Conservation (phyloP, 2,329 filamentous ascomycete species). For the Arthrobotrys sphaeroides region DNA sequence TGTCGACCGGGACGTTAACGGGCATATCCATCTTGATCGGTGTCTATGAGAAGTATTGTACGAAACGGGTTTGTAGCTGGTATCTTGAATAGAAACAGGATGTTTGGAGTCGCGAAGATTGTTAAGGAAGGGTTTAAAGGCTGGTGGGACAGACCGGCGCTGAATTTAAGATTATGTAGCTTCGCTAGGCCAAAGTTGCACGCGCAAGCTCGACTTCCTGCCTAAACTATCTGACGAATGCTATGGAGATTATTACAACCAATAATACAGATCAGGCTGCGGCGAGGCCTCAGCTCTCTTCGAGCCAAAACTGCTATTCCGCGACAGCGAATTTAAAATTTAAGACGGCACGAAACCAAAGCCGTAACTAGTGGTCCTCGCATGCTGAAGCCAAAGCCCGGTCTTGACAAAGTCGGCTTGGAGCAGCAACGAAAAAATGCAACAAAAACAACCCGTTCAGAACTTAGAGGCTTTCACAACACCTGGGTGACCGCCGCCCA, state of each 20-base stretch:
- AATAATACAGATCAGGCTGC: neutral
- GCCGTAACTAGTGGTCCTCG: no score
- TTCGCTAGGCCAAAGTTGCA: slow-evolving; percentile 20
- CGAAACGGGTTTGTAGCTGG: neutral
- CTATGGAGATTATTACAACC: neutral
- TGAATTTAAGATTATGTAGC: neutral
- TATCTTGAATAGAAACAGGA: neutral
- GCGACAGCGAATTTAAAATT: no score
- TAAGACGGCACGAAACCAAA: no score
- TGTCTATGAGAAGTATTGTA: neutral
- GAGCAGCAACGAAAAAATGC: no score
- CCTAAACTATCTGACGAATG: slow-evolving; percentile 39
- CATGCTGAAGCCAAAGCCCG: no score
- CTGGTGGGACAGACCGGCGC: slow-evolving; percentile 18
- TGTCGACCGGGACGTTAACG: slow-evolving; percentile 79
- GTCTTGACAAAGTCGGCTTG: no score
- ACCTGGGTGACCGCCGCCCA: no score
- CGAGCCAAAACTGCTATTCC: no score
- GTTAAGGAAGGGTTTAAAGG: neutral
- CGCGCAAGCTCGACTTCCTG: slow-evolving; percentile 47
- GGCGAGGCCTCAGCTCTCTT: no score
- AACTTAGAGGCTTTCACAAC: no score
- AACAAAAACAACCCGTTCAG: no score
- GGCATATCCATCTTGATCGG: slow-evolving; percentile 56
- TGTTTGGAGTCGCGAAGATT: neutral